Conservation (phyloP, 192 early-diverging fungal genomes). For the Mortierella hygrophila region DNA sequence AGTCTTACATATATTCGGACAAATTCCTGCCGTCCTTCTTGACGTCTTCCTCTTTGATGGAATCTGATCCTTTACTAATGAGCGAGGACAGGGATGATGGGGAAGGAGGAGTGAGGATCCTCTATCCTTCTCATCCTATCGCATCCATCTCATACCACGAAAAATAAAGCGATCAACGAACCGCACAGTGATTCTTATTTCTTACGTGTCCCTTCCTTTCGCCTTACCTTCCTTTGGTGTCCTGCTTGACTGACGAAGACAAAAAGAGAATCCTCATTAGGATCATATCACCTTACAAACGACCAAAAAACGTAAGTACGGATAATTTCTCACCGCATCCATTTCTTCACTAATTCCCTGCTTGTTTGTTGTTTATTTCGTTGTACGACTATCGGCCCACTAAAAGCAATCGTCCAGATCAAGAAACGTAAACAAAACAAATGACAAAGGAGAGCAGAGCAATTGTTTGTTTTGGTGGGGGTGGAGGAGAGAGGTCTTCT, state of each 20-base stretch:
- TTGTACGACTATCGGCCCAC: background rate
- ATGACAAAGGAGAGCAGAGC: background rate
- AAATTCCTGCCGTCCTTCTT: background rate
- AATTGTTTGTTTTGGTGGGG: too few species aligned
- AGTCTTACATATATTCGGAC: background rate
- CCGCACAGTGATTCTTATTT: background rate
- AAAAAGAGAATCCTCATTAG: background rate
- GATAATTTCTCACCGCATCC: background rate
- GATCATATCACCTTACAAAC: background rate
- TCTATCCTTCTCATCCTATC: too few species aligned
- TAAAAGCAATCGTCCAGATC: background rate
- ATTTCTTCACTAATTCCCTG: background rate
- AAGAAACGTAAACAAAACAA: background rate
- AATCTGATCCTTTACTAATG: background rate
- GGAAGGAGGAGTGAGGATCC: background rate
- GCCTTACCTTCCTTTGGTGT: background rate
- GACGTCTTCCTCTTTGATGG: background rate
- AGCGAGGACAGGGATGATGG: background rate
- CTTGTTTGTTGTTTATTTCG: background rate
- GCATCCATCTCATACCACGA: too few species aligned
- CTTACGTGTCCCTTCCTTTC: background rate
- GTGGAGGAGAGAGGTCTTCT: too few species aligned
- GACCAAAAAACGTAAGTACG: constrained; percentile 6
- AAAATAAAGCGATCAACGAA: background rate
- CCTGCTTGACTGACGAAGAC: background rate